These are phyloP conservation scores for Pythium pyrilobum DNA, from an alignment of 352 stramenopile species.

Conservation along the genomic window DNA sequence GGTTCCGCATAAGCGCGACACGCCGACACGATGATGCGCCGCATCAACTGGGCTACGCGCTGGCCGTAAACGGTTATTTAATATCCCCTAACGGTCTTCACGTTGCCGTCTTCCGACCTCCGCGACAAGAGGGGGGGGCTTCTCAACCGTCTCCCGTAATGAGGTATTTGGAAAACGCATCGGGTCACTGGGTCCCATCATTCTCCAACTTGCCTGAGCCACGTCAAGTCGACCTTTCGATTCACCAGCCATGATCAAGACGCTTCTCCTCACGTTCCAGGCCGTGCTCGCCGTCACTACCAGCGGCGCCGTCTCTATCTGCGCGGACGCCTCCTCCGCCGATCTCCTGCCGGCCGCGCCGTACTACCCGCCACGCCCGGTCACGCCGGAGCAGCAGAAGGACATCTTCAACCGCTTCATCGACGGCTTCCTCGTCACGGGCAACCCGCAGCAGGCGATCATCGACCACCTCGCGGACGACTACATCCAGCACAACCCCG, in stretches of 20 bases:
- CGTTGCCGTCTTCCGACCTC: too few species aligned
- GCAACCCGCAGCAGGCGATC: neutral
- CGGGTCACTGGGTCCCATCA: neutral
- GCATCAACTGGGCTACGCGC: too few species aligned
- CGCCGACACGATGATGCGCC: too few species aligned
- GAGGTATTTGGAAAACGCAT: neutral
- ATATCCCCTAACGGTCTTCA: too few species aligned
- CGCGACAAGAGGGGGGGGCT: too few species aligned
- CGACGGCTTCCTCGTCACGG: neutral
- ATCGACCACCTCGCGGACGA: neutral
- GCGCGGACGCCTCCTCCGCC: neutral
- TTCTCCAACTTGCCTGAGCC: neutral
- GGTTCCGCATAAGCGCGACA: too few species aligned
- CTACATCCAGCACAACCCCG: conserved; percentile 12
- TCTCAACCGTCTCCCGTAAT: too few species aligned
- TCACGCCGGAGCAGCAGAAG: conserved; percentile 4
- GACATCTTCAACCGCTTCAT: conserved; percentile 8
- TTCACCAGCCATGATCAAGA: neutral
- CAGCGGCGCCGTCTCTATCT: neutral
- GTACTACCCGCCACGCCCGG: neutral
- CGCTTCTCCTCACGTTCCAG: neutral
- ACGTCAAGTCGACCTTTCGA: neutral
- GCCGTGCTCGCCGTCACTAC: neutral
- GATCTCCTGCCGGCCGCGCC: neutral
- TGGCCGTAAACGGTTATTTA: too few species aligned